Percentiles rank a stretch among this genome's conserved stretches.
Evolutionary conservation across 2,329 filamentous ascomycete genomes (phyloP).

Genomic region (Botryotinia narcissicola): DNA sequence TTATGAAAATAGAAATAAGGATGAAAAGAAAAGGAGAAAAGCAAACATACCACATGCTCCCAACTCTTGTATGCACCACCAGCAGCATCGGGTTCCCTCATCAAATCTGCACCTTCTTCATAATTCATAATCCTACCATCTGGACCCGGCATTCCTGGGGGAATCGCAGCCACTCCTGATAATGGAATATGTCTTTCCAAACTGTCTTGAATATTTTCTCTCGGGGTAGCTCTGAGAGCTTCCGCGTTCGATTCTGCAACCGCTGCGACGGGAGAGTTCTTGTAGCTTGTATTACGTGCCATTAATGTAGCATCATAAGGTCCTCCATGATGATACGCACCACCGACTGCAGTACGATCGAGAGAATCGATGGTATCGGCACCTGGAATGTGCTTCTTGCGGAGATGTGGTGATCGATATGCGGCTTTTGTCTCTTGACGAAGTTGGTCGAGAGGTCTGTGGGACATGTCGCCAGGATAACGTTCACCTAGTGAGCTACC

Average conservation of each 20-base stretch:
- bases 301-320: slow-evolving; percentile 83
- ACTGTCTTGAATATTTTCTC: slow-evolving; percentile 72
- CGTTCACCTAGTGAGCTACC: slow-evolving; percentile 56
- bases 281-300: slow-evolving; percentile 65
- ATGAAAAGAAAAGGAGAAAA: not conserved
- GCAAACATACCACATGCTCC: slow-evolving; percentile 66
- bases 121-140: slow-evolving; percentile 73
- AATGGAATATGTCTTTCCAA: slow-evolving; percentile 72
- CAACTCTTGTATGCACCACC: slow-evolving; percentile 79
- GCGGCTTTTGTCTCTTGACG: slow-evolving; percentile 61
- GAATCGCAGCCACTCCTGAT: slow-evolving; percentile 75
- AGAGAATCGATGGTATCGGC: slow-evolving; percentile 80
- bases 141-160: slow-evolving; percentile 66
- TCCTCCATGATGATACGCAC: slow-evolving; percentile 81
- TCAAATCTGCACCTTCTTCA: slow-evolving; percentile 81
- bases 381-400: slow-evolving; percentile 62
- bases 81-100: slow-evolving; percentile 65
- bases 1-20: not conserved
- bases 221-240: slow-evolving; percentile 76
- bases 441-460: slow-evolving; percentile 66
- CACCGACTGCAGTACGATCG: slow-evolving; percentile 60
- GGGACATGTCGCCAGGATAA: slow-evolving; percentile 62
- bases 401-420: slow-evolving; percentile 64
- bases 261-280: slow-evolving; percentile 71
- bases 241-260: slow-evolving; percentile 70